phyloP scores from a whole-genome alignment of 1,284 basidiomycete species.

The Dichomitus squalens region DNA sequence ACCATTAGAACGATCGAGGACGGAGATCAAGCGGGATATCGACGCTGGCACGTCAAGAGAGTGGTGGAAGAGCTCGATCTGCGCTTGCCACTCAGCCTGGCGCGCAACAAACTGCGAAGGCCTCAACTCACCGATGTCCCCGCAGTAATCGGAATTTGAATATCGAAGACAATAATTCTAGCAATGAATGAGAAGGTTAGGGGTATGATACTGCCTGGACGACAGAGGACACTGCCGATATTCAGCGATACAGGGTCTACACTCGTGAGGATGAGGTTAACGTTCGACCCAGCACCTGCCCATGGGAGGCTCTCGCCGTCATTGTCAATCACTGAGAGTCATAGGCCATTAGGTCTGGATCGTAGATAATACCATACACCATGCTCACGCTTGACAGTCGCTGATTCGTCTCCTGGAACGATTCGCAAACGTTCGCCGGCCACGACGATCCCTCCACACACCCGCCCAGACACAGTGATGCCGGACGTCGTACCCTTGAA shows the following conservation, averaged over 20 bases:
- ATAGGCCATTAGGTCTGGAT: not conserved
- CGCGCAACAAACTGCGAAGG: not conserved
- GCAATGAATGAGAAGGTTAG: constrained; percentile 81
- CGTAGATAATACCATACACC: too few relatives aligned
- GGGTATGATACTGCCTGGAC: constrained; percentile 69
- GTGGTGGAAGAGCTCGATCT: constrained; percentile 95
- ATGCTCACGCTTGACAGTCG: constrained; percentile 74
- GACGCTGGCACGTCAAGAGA: constrained; percentile 91
- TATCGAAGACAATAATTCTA: constrained; percentile 93
- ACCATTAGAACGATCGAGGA: constrained; percentile 80
- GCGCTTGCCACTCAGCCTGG: not conserved
- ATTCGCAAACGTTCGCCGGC: constrained; percentile 88
- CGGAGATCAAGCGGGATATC: constrained; percentile 77
- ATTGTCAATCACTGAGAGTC: constrained; percentile 75
- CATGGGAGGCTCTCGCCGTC: constrained; percentile 83
- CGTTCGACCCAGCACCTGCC: constrained; percentile 91
- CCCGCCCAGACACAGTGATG: constrained; percentile 82
- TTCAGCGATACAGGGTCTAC: constrained; percentile 88
- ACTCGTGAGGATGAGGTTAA: constrained; percentile 80
- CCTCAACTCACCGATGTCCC: constrained; percentile 76
- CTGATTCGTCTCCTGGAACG: constrained; percentile 91
- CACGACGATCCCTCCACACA: constrained; percentile 89
- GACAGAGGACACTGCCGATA: constrained; percentile 90
- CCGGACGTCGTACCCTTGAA: constrained; percentile 90
- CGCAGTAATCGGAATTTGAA: constrained; percentile 85